Conservation (phyloP, 352 stramenopile species). For the Phytophthora agathidicida region DNA sequence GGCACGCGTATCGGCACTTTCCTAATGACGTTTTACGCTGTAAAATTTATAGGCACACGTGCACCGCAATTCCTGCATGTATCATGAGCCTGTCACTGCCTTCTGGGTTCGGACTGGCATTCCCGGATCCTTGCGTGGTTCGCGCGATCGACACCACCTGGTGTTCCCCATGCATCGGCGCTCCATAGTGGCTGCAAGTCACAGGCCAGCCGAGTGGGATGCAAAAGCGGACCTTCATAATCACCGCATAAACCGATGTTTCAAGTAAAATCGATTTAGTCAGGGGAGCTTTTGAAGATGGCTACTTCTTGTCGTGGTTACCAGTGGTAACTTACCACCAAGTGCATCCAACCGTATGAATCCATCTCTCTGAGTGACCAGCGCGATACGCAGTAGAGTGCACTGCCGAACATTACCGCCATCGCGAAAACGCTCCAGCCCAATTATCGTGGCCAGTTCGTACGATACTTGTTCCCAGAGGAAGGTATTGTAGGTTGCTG, state of each 20-base stretch:
- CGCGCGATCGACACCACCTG: slow-evolving; percentile 13
- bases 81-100: slow-evolving; percentile 3
- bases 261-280: slow-evolving; percentile 16
- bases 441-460: too few species aligned
- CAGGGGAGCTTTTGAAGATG: slow-evolving; percentile 21
- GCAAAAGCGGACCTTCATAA: not conserved
- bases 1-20: slow-evolving; percentile 4
- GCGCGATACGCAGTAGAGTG: too few species aligned
- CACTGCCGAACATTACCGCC: too few species aligned
- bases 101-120: slow-evolving; percentile 1
- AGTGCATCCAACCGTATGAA: too few species aligned
- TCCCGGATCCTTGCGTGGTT: slow-evolving; percentile 16
- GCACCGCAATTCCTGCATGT: not conserved
- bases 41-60: too few species aligned
- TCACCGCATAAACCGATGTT: slow-evolving; percentile 7
- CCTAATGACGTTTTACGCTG: too few species aligned
- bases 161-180: slow-evolving; percentile 17
- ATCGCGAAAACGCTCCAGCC: not conserved
- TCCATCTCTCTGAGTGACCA: too few species aligned
- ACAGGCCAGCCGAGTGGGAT: slow-evolving; percentile 17
- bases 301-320: slow-evolving; percentile 3
- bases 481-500: too few species aligned
- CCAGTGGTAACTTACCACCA: too few species aligned
- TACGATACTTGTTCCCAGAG: not conserved
- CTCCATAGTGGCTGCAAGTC: slow-evolving; percentile 22